phyloP scores from a whole-genome alignment of 1,284 basidiomycete genomes.

The Austroboletus niveus region DNA sequence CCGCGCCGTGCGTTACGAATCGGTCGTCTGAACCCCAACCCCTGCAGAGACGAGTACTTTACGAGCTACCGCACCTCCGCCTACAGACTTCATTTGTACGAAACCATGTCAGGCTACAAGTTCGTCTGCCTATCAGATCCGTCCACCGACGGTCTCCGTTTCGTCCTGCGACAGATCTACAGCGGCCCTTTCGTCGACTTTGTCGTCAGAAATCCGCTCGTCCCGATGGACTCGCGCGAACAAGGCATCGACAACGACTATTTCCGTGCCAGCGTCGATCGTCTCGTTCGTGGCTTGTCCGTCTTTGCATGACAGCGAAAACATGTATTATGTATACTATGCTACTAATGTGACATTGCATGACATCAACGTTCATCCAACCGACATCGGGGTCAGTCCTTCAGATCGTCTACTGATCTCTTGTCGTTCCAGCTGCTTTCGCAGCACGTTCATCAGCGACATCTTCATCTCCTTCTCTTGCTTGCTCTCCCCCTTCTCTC shows the following conservation, averaged over 20 bases:
- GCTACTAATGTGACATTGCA: constrained; percentile 18
- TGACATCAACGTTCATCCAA: constrained; percentile 9
- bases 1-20: too few species aligned
- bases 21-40: neutral
- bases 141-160: constrained; percentile 76
- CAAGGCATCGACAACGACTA: constrained; percentile 90
- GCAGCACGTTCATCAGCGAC: constrained; percentile 75
- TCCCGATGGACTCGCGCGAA: constrained; percentile 76
- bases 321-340: constrained; percentile 21
- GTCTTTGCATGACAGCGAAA: constrained; percentile 46
- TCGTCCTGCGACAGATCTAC: constrained; percentile 86
- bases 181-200: constrained; percentile 92
- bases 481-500: constrained; percentile 54
- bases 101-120: constrained; percentile 91
- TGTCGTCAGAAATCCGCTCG: constrained; percentile 89
- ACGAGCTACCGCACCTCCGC: constrained; percentile 87
- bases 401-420: constrained; percentile 14
- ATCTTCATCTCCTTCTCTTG: constrained; percentile 80
- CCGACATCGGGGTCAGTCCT: neutral
- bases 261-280: constrained; percentile 81
- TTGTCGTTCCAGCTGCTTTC: constrained; percentile 58
- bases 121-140: constrained; percentile 94
- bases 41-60: constrained; percentile 81
- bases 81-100: constrained; percentile 93
- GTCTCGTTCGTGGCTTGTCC: constrained; percentile 67